Evolutionary conservation across 164 flowering plant genomes (phyloP), one percentile per base, ranked within the genome.

Genomic region (Piper longum): DNA sequence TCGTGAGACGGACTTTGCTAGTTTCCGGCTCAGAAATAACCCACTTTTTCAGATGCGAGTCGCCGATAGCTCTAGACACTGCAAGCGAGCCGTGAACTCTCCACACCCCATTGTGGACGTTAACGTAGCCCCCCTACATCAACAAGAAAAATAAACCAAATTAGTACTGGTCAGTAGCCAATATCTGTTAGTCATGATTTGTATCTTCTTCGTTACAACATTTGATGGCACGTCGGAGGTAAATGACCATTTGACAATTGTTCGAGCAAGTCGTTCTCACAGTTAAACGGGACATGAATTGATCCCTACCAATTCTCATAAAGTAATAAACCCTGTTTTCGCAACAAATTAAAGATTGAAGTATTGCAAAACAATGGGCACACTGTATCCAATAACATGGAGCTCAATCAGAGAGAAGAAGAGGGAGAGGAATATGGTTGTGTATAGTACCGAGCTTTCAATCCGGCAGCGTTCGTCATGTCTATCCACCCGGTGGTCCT

Each of bases 391-490:
- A 26, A 26, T 26, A 26, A 26, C 36, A 26, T 0, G 16, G 0
- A 11, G 11, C 16, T 9, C 55, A 52, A 52, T 9, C 16, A 9
- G 16, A 52, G 0, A 52, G 55, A 52, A 52, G 2, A 16, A 52
- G 16, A 52, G 16, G 55, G 55, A 52, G 55, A 52, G 0, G 11
- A 52, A 16, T 52, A 16, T 26, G 55, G 16, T 52, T 52, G 55
- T 52, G 55, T 16, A 11, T 52, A 61, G 36, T 26, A 56, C 86
- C 12, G 74, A 67, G 59, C 62, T 75, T 66, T 82, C 80, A 12
- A 85, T 82, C 61, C 98, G 77, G 58, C 62, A 58, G 69, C 73
- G 83, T 65, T 91, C 96, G 54, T 91, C 98, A 39, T 80, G 79
- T 56, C 81, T 65, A 7, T 62, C 59, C 4, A 64, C 69, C 7